A percentile compares a stretch with the other conserved stretches of the same genome.
phyloP scores from a whole-genome alignment of 2,329 filamentous ascomycete species.

The Cladosporium sp. region DNA sequence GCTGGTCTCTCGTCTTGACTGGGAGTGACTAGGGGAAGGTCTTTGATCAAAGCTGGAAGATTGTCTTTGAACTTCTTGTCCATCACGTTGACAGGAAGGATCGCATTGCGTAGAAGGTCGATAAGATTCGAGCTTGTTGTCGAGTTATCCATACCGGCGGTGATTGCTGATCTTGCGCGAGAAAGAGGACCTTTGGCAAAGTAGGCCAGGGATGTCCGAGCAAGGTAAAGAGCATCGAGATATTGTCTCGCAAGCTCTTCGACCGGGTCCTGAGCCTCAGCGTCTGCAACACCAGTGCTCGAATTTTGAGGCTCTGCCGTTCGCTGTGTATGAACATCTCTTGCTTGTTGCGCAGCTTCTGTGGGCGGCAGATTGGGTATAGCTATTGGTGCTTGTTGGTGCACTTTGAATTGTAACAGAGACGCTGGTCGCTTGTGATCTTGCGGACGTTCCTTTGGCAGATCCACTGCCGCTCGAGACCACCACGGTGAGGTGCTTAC shows the following conservation, averaged over 20 bases:
- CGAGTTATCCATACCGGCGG: slow-evolving; percentile 62
- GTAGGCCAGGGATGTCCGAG: slow-evolving; percentile 74
- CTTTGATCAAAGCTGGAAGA: slow-evolving; percentile 65
- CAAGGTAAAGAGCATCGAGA: slow-evolving; percentile 51
- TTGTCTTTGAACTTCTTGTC: slow-evolving; percentile 80
- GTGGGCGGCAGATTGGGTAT: not conserved
- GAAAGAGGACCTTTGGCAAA: slow-evolving; percentile 82
- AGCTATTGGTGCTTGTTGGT: not conserved
- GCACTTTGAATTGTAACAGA: slow-evolving; percentile 23
- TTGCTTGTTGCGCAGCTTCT: not conserved
- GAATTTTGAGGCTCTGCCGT: not conserved
- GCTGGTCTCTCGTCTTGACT: slow-evolving; percentile 27
- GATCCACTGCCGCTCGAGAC: slow-evolving; percentile 28
- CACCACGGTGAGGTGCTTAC: slow-evolving; percentile 22
- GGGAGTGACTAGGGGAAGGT: slow-evolving; percentile 46
- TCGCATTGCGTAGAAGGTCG: slow-evolving; percentile 60
- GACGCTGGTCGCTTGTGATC: slow-evolving; percentile 24
- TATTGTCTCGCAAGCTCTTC: slow-evolving; percentile 40
- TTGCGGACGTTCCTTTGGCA: not conserved
- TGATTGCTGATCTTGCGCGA: slow-evolving; percentile 70
- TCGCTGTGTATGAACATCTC: not conserved
- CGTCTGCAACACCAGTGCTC: not conserved
- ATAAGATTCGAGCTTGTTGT: slow-evolving; percentile 66
- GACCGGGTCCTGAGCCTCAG: slow-evolving; percentile 25
- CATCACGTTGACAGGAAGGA: slow-evolving; percentile 54